Evolutionary conservation across 2,329 filamentous ascomycete genomes (phyloP).

Genomic region (Lachnum nothofagi): DNA sequence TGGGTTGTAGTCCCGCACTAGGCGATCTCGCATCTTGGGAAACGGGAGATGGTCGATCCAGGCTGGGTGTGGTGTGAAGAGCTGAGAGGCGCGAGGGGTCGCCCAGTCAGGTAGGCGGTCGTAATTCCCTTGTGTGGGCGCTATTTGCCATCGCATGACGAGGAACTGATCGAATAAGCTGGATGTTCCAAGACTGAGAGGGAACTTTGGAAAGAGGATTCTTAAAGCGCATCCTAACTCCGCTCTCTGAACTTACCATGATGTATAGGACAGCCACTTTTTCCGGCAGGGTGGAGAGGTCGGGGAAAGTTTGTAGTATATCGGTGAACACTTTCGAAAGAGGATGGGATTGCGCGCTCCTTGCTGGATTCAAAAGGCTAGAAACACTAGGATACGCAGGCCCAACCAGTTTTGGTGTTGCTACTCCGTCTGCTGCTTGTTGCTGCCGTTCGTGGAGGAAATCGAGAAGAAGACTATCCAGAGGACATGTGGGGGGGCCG

Average conservation of each 20-base stretch:
- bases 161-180: slow-evolving; percentile 48
- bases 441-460: slow-evolving; percentile 67
- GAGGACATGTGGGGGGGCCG: slow-evolving; percentile 63
- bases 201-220: too few relatives aligned
- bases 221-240: too few relatives aligned
- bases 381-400: slow-evolving; percentile 76
- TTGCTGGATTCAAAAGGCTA: slow-evolving; percentile 68
- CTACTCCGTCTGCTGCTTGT: slow-evolving; percentile 59
- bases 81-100: slow-evolving; percentile 60
- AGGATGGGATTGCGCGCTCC: slow-evolving; percentile 61
- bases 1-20: slow-evolving; percentile 48
- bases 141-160: slow-evolving; percentile 79
- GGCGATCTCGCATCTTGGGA: slow-evolving; percentile 66
- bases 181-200: too few relatives aligned
- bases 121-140: slow-evolving; percentile 73
- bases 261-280: slow-evolving; percentile 75
- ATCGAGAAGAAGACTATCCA: slow-evolving; percentile 75
- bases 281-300: slow-evolving; percentile 72
- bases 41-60: slow-evolving; percentile 84
- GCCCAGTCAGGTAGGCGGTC: slow-evolving; percentile 71
- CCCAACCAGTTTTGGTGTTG: slow-evolving; percentile 62
- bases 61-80: slow-evolving; percentile 63
- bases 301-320: slow-evolving; percentile 77
- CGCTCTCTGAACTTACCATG: slow-evolving; percentile 53
- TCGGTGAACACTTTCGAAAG: slow-evolving; percentile 82